Conservation (phyloP, 2,329 filamentous ascomycete species). For the Tolypocladium sp. region DNA sequence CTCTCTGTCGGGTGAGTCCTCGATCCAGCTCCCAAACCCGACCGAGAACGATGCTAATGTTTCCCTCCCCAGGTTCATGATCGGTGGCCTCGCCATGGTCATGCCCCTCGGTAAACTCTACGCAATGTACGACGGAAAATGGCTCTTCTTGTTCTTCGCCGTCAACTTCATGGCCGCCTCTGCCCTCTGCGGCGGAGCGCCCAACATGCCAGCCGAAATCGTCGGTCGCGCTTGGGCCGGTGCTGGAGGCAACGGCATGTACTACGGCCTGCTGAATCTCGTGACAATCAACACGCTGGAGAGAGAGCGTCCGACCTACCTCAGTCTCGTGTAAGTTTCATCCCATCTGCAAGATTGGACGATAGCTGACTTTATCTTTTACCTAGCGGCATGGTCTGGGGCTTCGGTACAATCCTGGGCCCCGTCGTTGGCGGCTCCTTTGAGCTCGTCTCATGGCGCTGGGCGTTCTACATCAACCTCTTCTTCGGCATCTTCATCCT, state of each 20-base stretch:
- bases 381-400: background rate
- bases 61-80: no score
- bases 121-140: constrained; percentile 30
- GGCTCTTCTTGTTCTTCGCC: constrained; percentile 15
- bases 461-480: background rate
- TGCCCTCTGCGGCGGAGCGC: constrained; percentile 29
- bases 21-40: no score
- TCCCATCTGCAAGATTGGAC: background rate
- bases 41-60: no score
- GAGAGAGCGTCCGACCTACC: no score
- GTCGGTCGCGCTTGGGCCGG: constrained; percentile 8
- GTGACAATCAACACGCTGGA: background rate
- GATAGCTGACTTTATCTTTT: background rate
- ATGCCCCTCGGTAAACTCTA: background rate
- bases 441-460: background rate
- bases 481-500: background rate
- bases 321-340: background rate
- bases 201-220: constrained; percentile 32
- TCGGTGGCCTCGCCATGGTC: no score
- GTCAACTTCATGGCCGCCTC: constrained; percentile 13
- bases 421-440: no score
- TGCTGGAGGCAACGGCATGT: background rate
- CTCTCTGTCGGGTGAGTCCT: background rate
- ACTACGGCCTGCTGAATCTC: no score
- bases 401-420: no score